phyloP scores from a whole-genome alignment of 2,329 filamentous ascomycete species.

The Karstenula rhodostoma region DNA sequence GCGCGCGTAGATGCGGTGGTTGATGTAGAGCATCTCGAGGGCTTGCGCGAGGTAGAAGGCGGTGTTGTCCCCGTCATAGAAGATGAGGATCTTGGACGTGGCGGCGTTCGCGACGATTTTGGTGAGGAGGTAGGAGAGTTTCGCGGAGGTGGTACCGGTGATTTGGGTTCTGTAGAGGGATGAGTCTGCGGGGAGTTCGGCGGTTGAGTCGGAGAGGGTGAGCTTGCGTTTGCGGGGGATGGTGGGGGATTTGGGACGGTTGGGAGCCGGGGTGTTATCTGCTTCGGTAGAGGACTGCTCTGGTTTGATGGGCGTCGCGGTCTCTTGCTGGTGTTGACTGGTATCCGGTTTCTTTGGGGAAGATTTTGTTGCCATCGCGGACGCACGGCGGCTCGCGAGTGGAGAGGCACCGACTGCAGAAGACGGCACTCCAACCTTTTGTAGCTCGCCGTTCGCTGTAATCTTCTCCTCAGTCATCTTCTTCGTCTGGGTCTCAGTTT shows the following conservation, averaged over 20 bases:
- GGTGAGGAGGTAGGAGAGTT: constrained; percentile 85
- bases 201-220: constrained; percentile 39
- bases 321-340: constrained; percentile 4
- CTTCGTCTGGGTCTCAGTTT: constrained; percentile 29
- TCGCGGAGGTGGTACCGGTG: constrained; percentile 83
- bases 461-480: constrained; percentile 14
- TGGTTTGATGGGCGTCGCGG: neutral
- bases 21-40: constrained; percentile 74
- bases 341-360: constrained; percentile 17
- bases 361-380: constrained; percentile 27
- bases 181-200: constrained; percentile 52
- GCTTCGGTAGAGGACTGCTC: neutral
- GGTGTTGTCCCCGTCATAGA: constrained; percentile 88
- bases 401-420: constrained; percentile 51
- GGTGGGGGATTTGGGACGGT: constrained; percentile 21
- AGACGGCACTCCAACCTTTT: constrained; percentile 51
- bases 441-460: constrained; percentile 20
- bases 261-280: neutral
- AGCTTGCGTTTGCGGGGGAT: constrained; percentile 43
- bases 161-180: constrained; percentile 69
- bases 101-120: constrained; percentile 72
- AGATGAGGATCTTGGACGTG: constrained; percentile 86
- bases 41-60: constrained; percentile 86
- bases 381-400: constrained; percentile 37
- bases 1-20: constrained; percentile 73